phyloP scores from a whole-genome alignment of 192 early-diverging fungal genomes.

The Umbelopsis ramanniana region DNA sequence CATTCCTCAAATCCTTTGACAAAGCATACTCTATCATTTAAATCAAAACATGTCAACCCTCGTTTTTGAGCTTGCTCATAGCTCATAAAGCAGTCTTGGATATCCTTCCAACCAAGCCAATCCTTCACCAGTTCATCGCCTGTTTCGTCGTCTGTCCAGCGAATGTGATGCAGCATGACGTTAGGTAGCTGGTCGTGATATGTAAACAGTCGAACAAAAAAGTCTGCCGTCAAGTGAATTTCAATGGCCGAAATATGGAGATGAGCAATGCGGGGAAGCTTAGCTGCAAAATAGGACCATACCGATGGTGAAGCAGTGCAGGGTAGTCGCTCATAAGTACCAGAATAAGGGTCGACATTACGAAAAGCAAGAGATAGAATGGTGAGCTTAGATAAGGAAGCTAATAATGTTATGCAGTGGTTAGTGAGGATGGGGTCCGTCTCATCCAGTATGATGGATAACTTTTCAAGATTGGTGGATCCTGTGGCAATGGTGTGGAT shows the following conservation, averaged over 20 bases:
- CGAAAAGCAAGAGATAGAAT: slow-evolving; percentile 39
- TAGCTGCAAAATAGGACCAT: slow-evolving; percentile 26
- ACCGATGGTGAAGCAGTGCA: slow-evolving; percentile 26
- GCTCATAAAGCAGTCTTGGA: slow-evolving; percentile 24
- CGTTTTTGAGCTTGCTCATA: slow-evolving; percentile 23
- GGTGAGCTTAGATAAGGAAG: slow-evolving; percentile 4
- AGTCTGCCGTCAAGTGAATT: slow-evolving; percentile 25
- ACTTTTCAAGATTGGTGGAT: slow-evolving; percentile 32
- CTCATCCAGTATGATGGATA: slow-evolving; percentile 38
- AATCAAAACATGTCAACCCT: slow-evolving; percentile 35
- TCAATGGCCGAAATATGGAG: slow-evolving; percentile 32
- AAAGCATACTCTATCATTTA: slow-evolving; percentile 38
- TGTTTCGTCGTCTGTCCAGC: slow-evolving; percentile 13
- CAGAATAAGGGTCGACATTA: slow-evolving; percentile 18
- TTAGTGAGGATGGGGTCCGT: slow-evolving; percentile 9
- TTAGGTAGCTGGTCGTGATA: slow-evolving; percentile 7
- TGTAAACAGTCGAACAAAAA: slow-evolving; percentile 23
- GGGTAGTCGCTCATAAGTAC: slow-evolving; percentile 24
- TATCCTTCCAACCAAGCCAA: slow-evolving; percentile 20
- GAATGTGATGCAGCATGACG: slow-evolving; percentile 39
- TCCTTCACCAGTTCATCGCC: neutral
- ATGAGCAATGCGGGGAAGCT: slow-evolving; percentile 17
- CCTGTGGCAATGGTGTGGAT: slow-evolving; percentile 21
- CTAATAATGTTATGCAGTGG: slow-evolving; percentile 11
- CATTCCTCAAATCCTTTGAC: slow-evolving; percentile 39